Base-by-base conservation (phyloP, 75 land plant species). In the Pinus albicaulis region DNA sequence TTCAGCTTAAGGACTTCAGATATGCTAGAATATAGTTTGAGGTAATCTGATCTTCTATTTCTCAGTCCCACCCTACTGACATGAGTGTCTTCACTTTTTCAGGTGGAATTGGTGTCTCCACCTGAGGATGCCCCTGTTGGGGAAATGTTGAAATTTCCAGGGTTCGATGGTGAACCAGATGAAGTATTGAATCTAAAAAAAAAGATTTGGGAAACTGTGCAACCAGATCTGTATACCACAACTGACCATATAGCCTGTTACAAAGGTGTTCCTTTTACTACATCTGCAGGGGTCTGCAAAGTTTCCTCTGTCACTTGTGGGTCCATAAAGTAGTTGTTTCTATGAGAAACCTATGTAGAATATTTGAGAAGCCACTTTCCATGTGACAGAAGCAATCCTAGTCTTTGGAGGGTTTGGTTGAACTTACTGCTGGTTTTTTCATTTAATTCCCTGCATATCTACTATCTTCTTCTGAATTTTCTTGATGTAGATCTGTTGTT, bases 121-220 rank as follows among this genome's bases (percentile, higher is more conserved):
- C 98, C 98, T 0, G 82, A 85, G 19, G 83, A 83, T 38, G 93
- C 99, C 7, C 70, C 14, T 11, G 77, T 91, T 52, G 99, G 95
- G 20, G 99, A 94, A 77, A 84, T 95, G 58, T 85, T 97, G 4
- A 77, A 72, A 16, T 93, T 96, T 66, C 87, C 87, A n/a, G 99
- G 99, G 0, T 89, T 82, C 71, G 82, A 85, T 63, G 93, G 98
- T 0, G 82, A 86, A 31, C 91, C 98, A 1, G 98, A 97, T 71
- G 89, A 81, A 19, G 83, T 94, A 2, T 79, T 97, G 34, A 97
- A 94, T 78, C 95, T 98, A 0, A 96, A 96, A 85, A 91, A 91
- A 85, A 97, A 97, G 78, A 81, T 94, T 5, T 97, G 95, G 98
- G 99, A 94, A 75, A 86, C 86, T 15, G 78, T 97, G 62, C 99